Base-by-base conservation (phyloP, 1,139 yeast genomes). In the Entelexis paramagnoliae region DNA sequence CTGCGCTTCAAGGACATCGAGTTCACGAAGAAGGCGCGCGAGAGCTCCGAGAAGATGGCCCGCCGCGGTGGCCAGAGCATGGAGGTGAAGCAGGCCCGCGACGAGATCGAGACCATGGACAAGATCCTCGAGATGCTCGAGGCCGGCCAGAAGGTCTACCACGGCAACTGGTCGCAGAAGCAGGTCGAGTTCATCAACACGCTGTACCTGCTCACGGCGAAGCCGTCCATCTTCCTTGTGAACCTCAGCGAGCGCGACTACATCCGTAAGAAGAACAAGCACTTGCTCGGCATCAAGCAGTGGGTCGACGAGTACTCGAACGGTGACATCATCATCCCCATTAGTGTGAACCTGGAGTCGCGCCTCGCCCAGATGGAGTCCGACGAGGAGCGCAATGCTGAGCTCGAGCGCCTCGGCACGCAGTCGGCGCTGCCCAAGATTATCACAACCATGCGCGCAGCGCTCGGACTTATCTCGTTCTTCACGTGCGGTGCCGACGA, bases 191-290 rank as follows among this genome's bases (percentile, higher is more conserved):
- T 77, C 57, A 89, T 91, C 72, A 91, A 91, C 77, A 66, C 81
- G 52, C 85, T 91, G 95, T 61, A 47, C 52, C 78, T 83, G 66
- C 78, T 89, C 68, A 88, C 97, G 44, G 97, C 97, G 62, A 89
- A 91, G 74, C 96, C 97, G 65, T 81, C 94, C 66, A 89, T 91
- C 67, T 91, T 89, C 74, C 80, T 91, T 68, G 85, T 93, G 67
- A 91, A 91, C 75, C 77, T 91, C 69, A 83, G 94, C 45, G 98
- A 93, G 76, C 83, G 76, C 64, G 98, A 93, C 70, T 91, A 83
- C 72, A 77, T 88, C 64, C 85, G 98, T 76, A 91, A 89, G 81
- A 91, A 91, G 85, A 91, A 93, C 78, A 91, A 91, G 82, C 84
- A 87, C 70, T 76, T 91, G 70, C 72, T 83, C 58, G 81, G 77